Evolutionary conservation across 768 basidiomycete genomes (phyloP).

Genomic region (Auriscalpium vulgare): DNA sequence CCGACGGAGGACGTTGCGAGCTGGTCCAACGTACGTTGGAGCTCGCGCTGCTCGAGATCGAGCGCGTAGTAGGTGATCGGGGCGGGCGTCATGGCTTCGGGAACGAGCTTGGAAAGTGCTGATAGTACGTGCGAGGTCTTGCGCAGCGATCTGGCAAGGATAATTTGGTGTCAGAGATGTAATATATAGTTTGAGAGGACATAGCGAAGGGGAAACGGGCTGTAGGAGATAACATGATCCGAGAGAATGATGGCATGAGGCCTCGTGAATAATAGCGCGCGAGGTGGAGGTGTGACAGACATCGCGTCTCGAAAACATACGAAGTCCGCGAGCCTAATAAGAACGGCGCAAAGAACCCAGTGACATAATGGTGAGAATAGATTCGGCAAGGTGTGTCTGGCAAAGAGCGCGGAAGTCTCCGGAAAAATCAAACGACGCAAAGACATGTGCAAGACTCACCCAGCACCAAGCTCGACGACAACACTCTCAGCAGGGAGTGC

Average conservation of each 20-base stretch:
- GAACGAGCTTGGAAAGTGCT: slow-evolving; percentile 53
- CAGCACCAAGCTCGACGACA: slow-evolving; percentile 89
- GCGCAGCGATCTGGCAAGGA: slow-evolving; percentile 55
- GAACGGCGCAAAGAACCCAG: no score
- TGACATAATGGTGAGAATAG: no score
- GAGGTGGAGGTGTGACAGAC: no score
- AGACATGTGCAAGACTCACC: slow-evolving; percentile 46
- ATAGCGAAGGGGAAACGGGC: not conserved
- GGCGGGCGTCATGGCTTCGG: slow-evolving; percentile 25
- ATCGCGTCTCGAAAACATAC: no score
- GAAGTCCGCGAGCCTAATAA: no score
- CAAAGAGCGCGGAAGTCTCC: no score
- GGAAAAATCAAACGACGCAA: no score
- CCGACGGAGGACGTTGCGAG: slow-evolving; percentile 62
- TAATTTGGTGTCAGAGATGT: no score
- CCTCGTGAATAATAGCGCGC: not conserved
- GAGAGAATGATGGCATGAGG: not conserved
- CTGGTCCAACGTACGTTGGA: slow-evolving; percentile 67
- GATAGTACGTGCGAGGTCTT: slow-evolving; percentile 83
- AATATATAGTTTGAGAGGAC: no score
- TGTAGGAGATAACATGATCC: not conserved
- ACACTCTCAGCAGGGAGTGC: slow-evolving; percentile 36
- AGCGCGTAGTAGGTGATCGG: slow-evolving; percentile 86
- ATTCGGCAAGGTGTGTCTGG: no score
- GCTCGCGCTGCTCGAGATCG: slow-evolving; percentile 83